Evolutionary conservation across 2,329 filamentous ascomycete species (phyloP).

Genomic region (Fusarium bactridioides): DNA sequence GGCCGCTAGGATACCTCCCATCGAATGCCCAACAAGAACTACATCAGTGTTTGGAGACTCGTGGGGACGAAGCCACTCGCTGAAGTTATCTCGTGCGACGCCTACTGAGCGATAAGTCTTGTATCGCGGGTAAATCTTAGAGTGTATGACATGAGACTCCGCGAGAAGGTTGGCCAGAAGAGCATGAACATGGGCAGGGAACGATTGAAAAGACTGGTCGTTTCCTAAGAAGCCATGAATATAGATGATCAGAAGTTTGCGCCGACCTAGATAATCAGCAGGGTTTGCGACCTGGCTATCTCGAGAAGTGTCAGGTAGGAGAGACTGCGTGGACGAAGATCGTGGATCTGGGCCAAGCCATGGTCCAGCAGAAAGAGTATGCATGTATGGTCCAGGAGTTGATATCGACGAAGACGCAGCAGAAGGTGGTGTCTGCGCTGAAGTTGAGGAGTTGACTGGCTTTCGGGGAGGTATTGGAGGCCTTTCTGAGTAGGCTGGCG

Average conservation of each 20-base stretch:
- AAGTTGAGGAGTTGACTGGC: slow-evolving; percentile 12
- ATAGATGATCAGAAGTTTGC: slow-evolving; percentile 78
- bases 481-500: slow-evolving; percentile 26
- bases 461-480: slow-evolving; percentile 26
- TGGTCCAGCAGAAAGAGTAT: slow-evolving; percentile 2
- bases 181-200: slow-evolving; percentile 86
- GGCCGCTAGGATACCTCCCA: slow-evolving; percentile 84
- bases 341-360: slow-evolving; percentile 53
- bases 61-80: slow-evolving; percentile 80
- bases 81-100: slow-evolving; percentile 83
- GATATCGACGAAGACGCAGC: slow-evolving; percentile 1
- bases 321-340: slow-evolving; percentile 58
- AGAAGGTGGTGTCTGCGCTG: slow-evolving; percentile 1
- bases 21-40: slow-evolving; percentile 85
- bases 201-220: slow-evolving; percentile 85
- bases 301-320: slow-evolving; percentile 42
- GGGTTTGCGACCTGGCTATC: background rate
- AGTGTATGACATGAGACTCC: slow-evolving; percentile 82
- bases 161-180: slow-evolving; percentile 71
- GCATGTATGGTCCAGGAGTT: background rate
- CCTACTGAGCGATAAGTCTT: slow-evolving; percentile 77
- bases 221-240: slow-evolving; percentile 92
- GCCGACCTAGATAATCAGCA: slow-evolving; percentile 43
- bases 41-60: slow-evolving; percentile 78
- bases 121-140: slow-evolving; percentile 85